phyloP scores from a whole-genome alignment of 2,329 filamentous ascomycete genomes.

The Celoporthe dispersa region DNA sequence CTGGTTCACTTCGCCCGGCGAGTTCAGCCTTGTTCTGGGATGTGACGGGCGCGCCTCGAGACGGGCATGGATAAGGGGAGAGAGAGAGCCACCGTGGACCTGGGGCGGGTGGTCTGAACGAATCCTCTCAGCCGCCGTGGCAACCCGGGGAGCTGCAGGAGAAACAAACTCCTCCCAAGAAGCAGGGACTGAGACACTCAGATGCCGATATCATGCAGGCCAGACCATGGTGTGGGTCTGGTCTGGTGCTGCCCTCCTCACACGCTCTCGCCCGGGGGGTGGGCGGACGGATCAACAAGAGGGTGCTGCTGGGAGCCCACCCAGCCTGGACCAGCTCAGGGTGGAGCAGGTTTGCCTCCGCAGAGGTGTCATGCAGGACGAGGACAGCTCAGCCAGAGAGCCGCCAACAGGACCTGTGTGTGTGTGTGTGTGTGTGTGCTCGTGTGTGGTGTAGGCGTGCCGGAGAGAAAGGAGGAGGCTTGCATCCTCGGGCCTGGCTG shows the following conservation, averaged over 20 bases:
- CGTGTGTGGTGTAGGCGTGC: not conserved
- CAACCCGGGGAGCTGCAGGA: slow-evolving; percentile 6
- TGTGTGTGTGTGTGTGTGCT: not conserved
- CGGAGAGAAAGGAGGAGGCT: not conserved
- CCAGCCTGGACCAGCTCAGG: not conserved
- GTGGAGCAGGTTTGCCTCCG: not conserved
- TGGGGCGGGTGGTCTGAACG: not conserved
- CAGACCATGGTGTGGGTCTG: slow-evolving; percentile 12
- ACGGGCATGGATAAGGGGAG: not conserved
- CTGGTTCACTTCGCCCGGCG: not conserved
- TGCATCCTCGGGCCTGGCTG: not conserved
- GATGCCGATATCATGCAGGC: slow-evolving; percentile 25
- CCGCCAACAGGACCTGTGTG: not conserved
- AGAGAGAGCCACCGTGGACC: too few relatives aligned
- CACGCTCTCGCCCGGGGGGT: not conserved
- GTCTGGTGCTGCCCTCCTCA: not conserved
- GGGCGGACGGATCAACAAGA: not conserved
- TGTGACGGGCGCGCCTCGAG: not conserved
- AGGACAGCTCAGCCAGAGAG: slow-evolving; percentile 1
- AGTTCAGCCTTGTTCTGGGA: not conserved
- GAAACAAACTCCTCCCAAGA: slow-evolving; percentile 15
- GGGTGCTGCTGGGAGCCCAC: not conserved
- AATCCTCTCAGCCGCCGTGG: not conserved
- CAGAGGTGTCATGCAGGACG: slow-evolving; percentile 2
- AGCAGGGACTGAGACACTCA: slow-evolving; percentile 23